Conservation (phyloP, 2,329 filamentous ascomycete species). For the Dothideomycetes sp. region DNA sequence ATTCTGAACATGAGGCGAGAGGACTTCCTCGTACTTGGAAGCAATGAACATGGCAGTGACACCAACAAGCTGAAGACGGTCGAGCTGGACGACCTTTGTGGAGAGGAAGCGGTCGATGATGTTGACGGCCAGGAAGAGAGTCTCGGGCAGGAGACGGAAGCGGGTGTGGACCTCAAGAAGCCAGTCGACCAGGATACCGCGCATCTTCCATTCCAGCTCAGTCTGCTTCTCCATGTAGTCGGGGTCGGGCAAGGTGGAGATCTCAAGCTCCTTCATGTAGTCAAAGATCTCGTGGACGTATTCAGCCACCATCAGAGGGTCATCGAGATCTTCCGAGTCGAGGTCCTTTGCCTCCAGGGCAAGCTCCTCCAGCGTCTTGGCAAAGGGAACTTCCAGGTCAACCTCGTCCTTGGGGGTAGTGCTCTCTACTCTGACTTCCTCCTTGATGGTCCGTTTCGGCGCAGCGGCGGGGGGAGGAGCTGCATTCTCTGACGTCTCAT, state of each 20-base stretch:
- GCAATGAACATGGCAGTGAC: conserved; percentile 99
- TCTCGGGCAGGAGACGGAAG: conserved; percentile 91
- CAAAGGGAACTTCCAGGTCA: conserved; percentile 16
- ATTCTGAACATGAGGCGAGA: conserved; percentile 93
- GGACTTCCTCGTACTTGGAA: conserved; percentile 96
- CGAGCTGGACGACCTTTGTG: conserved; percentile 86
- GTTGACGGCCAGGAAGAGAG: conserved; percentile 92
- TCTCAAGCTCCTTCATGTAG: conserved; percentile 80
- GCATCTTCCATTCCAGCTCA: conserved; percentile 96
- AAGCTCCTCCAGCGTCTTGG: conserved; percentile 24
- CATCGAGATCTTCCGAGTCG: conserved; percentile 78
- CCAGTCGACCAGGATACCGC: conserved; percentile 95
- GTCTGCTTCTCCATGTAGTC: conserved; percentile 93
- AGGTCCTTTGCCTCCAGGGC: conserved; percentile 48
- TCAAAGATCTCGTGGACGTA: conserved; percentile 97
- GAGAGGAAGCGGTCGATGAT: conserved; percentile 97
- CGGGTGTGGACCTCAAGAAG: conserved; percentile 95
- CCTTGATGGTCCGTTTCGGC: conserved; percentile 12
- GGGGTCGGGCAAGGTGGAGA: conserved; percentile 71
- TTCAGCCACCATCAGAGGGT: conserved; percentile 95
- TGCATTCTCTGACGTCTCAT: conserved; percentile 51
- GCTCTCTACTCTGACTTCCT: conserved; percentile 21
- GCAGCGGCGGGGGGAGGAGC: too few relatives aligned
- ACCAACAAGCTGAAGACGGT: conserved; percentile 90
- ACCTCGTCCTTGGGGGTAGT: conserved; percentile 19